A percentile compares a stretch with the other conserved stretches of the same genome.
Evolutionary conservation across 2,329 filamentous ascomycete genomes (phyloP).

Genomic region (Beauveria sp.): DNA sequence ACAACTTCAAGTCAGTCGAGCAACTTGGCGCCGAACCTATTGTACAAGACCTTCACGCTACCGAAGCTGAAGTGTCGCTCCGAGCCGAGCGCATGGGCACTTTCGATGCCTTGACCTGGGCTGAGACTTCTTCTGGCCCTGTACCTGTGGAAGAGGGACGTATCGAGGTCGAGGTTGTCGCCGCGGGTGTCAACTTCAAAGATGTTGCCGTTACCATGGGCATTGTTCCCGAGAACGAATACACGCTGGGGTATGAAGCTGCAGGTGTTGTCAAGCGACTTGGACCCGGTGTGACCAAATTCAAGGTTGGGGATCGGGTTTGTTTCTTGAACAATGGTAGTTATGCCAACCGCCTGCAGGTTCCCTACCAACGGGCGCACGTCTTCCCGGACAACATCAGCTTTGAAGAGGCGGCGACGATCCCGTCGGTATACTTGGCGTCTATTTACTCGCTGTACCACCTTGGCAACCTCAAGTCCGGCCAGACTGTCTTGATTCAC

Average conservation of each 20-base stretch:
- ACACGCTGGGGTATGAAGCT: slow-evolving; percentile 15
- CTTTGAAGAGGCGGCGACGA: slow-evolving; percentile 26
- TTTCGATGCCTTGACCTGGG: slow-evolving; percentile 4
- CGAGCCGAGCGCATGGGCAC: slow-evolving; percentile 1
- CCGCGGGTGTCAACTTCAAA: slow-evolving; percentile 11
- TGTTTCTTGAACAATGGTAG: slow-evolving; percentile 9
- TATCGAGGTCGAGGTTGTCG: slow-evolving; percentile 11
- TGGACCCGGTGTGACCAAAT: slow-evolving; percentile 5
- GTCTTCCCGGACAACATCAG: slow-evolving; percentile 27
- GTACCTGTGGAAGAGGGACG: slow-evolving; percentile 9
- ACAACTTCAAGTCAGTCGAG: neutral
- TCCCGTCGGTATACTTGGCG: slow-evolving; percentile 27
- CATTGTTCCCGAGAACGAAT: slow-evolving; percentile 7
- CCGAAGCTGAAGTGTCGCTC: neutral
- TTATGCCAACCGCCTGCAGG: neutral
- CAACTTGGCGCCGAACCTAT: neutral
- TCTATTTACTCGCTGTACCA: slow-evolving; percentile 15
- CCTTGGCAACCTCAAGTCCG: slow-evolving; percentile 22
- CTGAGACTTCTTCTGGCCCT: slow-evolving; percentile 14
- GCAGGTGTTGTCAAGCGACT: slow-evolving; percentile 16
- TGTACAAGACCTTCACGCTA: neutral
- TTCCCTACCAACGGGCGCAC: neutral
- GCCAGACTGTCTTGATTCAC: slow-evolving; percentile 28
- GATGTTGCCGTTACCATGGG: slow-evolving; percentile 17
- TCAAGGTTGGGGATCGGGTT: slow-evolving; percentile 16